phyloP scores from a whole-genome alignment of 2,329 filamentous ascomycete species.

The Elsinoe batatas region DNA sequence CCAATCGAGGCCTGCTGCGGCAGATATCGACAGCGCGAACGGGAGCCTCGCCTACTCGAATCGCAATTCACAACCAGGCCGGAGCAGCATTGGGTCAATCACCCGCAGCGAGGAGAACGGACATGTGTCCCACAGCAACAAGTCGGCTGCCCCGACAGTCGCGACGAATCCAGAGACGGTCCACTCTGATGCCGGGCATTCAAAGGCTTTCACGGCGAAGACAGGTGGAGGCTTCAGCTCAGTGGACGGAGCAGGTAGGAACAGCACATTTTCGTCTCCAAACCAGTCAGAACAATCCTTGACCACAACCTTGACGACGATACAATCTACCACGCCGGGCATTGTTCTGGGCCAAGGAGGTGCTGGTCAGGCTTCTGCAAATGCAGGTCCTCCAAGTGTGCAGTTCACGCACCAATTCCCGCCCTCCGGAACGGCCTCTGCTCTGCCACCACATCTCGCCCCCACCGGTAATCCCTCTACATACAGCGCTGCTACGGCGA shows the following conservation, averaged over 20 bases:
- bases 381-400: constrained; percentile 21
- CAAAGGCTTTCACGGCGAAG: constrained; percentile 68
- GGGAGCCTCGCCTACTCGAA: constrained; percentile 42
- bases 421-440: constrained; percentile 46
- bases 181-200: constrained; percentile 64
- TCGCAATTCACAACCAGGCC: constrained; percentile 41
- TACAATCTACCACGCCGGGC: constrained; percentile 62
- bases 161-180: constrained; percentile 74
- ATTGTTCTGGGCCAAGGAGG: constrained; percentile 29
- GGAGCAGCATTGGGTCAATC: constrained; percentile 48
- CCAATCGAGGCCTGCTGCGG: constrained; percentile 8
- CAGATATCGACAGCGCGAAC: constrained; percentile 28
- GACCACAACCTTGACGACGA: constrained; percentile 75
- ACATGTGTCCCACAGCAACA: constrained; percentile 54
- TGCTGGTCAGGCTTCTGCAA: constrained; percentile 25
- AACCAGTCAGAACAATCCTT: constrained; percentile 71
- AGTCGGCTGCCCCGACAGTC: constrained; percentile 67
- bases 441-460: constrained; percentile 60
- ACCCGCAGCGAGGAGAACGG: constrained; percentile 41
- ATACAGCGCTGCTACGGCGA: constrained; percentile 68
- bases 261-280: constrained; percentile 70
- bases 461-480: constrained; percentile 53
- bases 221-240: constrained; percentile 58
- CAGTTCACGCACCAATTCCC: constrained; percentile 51
- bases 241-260: constrained; percentile 49